These are phyloP conservation scores for Trametes cingulata DNA, from an alignment of 768 basidiomycete genomes.

Conservation along the genomic window DNA sequence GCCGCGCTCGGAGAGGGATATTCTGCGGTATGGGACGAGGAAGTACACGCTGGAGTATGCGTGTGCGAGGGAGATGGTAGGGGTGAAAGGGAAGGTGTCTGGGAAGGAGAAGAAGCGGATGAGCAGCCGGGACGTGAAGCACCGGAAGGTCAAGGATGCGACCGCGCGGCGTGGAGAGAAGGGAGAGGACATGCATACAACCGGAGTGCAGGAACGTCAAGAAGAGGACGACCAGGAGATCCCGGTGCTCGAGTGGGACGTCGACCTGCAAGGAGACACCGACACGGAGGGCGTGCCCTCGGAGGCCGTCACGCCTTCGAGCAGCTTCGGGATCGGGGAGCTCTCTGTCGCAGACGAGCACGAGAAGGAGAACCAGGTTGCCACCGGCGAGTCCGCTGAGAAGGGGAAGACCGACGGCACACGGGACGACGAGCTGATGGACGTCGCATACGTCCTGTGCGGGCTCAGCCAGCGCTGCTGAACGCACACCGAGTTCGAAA, in stretches of 20 bases:
- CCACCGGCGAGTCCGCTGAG: slow-evolving; percentile 35
- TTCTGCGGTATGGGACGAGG: slow-evolving; percentile 30
- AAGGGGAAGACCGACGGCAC: slow-evolving; percentile 26
- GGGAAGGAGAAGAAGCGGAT: slow-evolving; percentile 4
- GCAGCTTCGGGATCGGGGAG: slow-evolving; percentile 49
- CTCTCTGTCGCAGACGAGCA: slow-evolving; percentile 6
- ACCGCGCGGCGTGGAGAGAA: neutral
- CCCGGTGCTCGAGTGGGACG: slow-evolving; percentile 52
- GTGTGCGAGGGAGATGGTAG: slow-evolving; percentile 31
- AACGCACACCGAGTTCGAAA: neutral
- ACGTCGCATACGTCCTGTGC: slow-evolving; percentile 67
- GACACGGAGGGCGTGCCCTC: slow-evolving; percentile 16
- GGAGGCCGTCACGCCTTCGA: slow-evolving; percentile 24
- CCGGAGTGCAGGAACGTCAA: slow-evolving; percentile 41
- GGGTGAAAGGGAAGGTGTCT: neutral
- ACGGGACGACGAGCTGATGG: slow-evolving; percentile 65
- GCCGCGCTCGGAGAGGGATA: slow-evolving; percentile 24
- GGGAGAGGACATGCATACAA: slow-evolving; percentile 39
- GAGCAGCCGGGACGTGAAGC: neutral
- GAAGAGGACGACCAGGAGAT: slow-evolving; percentile 56
- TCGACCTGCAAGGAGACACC: slow-evolving; percentile 9
- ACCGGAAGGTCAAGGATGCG: neutral
- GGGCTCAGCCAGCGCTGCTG: slow-evolving; percentile 43
- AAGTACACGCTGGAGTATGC: slow-evolving; percentile 40
- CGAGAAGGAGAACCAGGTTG: slow-evolving; percentile 8